Conservation (phyloP, 441 rosid species). For the Pelargonium cotyledonis region DNA sequence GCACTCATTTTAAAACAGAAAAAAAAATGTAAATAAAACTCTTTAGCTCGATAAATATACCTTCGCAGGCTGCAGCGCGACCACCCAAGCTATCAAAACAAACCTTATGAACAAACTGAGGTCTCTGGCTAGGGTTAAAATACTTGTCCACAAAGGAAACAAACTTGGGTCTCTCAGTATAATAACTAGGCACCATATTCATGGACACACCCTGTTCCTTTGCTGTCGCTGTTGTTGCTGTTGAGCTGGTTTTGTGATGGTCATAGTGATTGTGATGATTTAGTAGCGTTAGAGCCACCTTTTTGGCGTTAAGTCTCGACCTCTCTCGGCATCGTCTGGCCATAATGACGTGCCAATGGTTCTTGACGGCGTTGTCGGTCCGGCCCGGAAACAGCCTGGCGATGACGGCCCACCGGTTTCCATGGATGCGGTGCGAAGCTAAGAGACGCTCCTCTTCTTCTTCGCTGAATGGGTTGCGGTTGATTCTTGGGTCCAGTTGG, state of each 20-base stretch:
- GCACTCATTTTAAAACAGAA: no score
- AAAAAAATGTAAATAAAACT: no score
- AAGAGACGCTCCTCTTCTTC: slow-evolving; percentile 58
- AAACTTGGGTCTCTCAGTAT: no score
- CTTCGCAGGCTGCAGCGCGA: no score
- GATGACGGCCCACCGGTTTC: slow-evolving; percentile 56
- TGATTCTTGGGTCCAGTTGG: slow-evolving; percentile 57
- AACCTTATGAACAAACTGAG: no score
- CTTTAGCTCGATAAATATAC: no score
- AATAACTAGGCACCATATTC: no score
- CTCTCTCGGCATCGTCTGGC: slow-evolving; percentile 45
- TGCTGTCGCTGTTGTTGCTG: background rate
- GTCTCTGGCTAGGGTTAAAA: no score
- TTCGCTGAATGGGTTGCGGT: slow-evolving; percentile 51
- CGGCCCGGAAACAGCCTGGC: slow-evolving; percentile 56
- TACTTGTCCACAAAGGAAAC: no score
- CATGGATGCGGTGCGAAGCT: slow-evolving; percentile 48
- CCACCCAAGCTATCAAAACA: no score
- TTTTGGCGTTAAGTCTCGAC: slow-evolving; percentile 25
- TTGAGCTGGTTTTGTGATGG: background rate
- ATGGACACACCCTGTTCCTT: no score
- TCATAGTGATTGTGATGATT: slow-evolving; percentile 13
- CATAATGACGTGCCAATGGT: slow-evolving; percentile 67
- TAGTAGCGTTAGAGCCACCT: slow-evolving; percentile 17
- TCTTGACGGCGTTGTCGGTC: slow-evolving; percentile 59